phyloP scores from a whole-genome alignment of 83 land plant genomes.

The Thuja plicata region DNA sequence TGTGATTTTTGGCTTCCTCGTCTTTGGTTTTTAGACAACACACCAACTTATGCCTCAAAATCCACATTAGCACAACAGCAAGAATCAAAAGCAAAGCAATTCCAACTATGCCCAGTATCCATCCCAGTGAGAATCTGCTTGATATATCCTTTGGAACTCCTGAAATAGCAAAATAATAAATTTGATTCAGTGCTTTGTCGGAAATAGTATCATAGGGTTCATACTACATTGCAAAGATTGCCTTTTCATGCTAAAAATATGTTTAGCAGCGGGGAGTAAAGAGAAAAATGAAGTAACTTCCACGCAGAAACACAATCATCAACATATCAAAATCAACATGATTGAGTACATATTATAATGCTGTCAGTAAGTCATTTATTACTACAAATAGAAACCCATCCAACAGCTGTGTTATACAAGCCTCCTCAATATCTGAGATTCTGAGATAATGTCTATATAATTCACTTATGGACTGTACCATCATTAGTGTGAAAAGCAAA shows the following conservation, averaged over 20 bases:
- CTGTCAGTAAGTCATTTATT: not conserved
- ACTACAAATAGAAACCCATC: not conserved
- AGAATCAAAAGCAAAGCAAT: slow-evolving; percentile 34
- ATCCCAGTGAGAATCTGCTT: slow-evolving; percentile 41
- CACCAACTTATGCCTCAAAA: slow-evolving; percentile 30
- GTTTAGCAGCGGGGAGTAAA: not conserved
- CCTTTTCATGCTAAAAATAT: not conserved
- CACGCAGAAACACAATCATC: not conserved
- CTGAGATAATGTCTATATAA: not conserved
- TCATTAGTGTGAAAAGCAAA: not conserved
- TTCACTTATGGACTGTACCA: not conserved
- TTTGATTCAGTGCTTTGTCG: not conserved
- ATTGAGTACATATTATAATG: not conserved
- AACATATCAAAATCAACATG: not conserved
- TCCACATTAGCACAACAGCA: slow-evolving; percentile 26
- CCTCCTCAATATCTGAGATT: slow-evolving; percentile 4
- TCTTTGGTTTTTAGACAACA: slow-evolving; percentile 19
- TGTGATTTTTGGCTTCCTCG: slow-evolving; percentile 32
- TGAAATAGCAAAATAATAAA: slow-evolving; percentile 21
- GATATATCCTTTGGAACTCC: slow-evolving; percentile 25
- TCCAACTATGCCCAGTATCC: slow-evolving; percentile 54
- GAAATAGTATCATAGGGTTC: not conserved
- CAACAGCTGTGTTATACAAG: not conserved
- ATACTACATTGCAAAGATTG: not conserved
- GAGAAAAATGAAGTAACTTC: not conserved